Evolutionary conservation across 139 green algal genomes (phyloP).

Genomic region (Micractinium conductrix): DNA sequence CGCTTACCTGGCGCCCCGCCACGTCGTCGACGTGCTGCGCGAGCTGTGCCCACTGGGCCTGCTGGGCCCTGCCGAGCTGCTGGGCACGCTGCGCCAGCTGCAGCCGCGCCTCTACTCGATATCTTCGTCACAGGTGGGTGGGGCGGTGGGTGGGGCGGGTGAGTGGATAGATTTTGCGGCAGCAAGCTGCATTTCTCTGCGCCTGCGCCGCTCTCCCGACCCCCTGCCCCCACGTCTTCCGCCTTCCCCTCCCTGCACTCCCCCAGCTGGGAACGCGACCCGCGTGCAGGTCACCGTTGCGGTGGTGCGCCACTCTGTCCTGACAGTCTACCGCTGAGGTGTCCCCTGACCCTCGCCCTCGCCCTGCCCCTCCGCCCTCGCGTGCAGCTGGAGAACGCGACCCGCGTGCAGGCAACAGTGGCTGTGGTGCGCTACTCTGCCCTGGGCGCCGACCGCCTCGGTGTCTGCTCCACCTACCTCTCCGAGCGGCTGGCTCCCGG

Average conservation of each 20-base stretch:
- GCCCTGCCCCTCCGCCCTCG: not conserved
- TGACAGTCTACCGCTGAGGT: not conserved
- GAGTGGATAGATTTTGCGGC: too few relatives aligned
- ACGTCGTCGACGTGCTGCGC: conserved; percentile 78
- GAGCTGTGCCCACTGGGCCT: conserved; percentile 55
- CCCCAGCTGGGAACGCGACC: conserved; percentile 22
- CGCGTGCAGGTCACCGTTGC: conserved; percentile 50
- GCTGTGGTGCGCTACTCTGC: conserved; percentile 75
- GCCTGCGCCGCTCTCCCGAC: too few relatives aligned
- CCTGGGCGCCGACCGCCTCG: conserved; percentile 61
- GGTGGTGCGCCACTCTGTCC: conserved; percentile 18
- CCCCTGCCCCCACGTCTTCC: not conserved
- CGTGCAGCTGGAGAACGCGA: conserved; percentile 33
- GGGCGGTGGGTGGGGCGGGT: too few relatives aligned
- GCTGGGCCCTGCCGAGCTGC: conserved; percentile 45
- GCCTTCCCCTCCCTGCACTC: conserved; percentile 17
- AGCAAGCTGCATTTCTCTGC: not conserved
- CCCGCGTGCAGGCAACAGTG: conserved; percentile 64
- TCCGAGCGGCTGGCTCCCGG: conserved; percentile 60
- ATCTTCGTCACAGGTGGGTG: conserved; percentile 50
- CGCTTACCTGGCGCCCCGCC: conserved; percentile 66
- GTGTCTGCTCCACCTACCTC: conserved; percentile 81
- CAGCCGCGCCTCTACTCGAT: conserved; percentile 93
- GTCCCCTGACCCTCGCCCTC: too few relatives aligned
- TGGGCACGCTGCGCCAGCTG: conserved; percentile 74